Base-by-base conservation (phyloP, 2,329 filamentous ascomycete species). In the Ampelomyces quisqualis region DNA sequence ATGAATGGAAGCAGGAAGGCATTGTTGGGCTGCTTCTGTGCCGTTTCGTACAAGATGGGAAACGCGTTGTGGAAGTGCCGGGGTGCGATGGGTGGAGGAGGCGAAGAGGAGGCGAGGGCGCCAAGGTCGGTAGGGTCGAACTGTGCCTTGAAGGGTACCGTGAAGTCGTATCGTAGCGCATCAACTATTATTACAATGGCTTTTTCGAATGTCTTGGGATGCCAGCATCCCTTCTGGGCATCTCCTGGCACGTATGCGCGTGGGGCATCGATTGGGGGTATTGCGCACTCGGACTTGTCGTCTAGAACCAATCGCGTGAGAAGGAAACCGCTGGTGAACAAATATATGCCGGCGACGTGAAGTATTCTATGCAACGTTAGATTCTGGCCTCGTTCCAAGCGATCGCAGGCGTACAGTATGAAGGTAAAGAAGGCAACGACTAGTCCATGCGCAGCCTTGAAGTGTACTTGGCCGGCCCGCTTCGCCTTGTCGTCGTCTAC, bases 101-200 rank as follows among this genome's bases (percentile, higher is more conserved):
- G 18, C 9, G 45, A 36, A 18, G 52, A 47, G 40, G 47, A 38
- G 0, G 54, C 52, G 14, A 45, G 45, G 9, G 39, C 49, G 8
- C 41, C 38, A 18, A 60, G 41, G 24, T 60, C 32, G 28, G 65
- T 55, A 22, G 77, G 70, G 33, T 77, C 71, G 34, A 73, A 73
- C 54, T 76, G 69, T 42, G 79, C 72, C 30, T 75, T 71, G 45
- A 86, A 84, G 1, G 93, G 93, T 8, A 97, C 81, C 0, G 91
- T 94, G 58, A 98, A 98, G 69, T 98, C 93, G 70, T 98, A 98
- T 45, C 93, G 85, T 43, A 98, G 77, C 38, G 93, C 93, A 68
- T 98, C 93, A 43, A 98, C 86, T 35, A 98, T 74, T 40, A 98
- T 80, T 17, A 98, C 79, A 32, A 98, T 84, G 8, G 91, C 90